These are phyloP conservation scores for Dioscorea alata DNA, from an alignment of 106 monocot species.

Conservation along the genomic window DNA sequence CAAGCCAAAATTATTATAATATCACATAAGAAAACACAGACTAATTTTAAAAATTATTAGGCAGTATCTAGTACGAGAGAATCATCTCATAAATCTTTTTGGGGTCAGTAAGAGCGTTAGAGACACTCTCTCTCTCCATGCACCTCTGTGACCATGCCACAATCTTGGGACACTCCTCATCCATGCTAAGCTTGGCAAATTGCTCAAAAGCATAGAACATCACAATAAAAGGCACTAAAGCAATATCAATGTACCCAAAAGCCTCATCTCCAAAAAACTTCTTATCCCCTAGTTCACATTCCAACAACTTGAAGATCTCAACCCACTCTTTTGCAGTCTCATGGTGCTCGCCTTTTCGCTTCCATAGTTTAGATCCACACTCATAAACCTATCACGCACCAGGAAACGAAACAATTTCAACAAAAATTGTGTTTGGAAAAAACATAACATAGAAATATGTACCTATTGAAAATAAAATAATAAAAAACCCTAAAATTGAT, in stretches of 20 bases:
- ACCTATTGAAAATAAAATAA: no score
- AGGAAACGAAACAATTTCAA: no score
- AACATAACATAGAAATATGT: no score
- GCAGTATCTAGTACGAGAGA: no score
- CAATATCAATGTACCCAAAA: conserved; percentile 36
- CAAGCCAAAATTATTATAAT: no score
- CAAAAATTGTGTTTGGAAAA: conserved; percentile 6
- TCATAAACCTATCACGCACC: conserved; percentile 7
- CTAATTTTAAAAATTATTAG: no score
- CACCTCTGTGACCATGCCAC: conserved; percentile 32
- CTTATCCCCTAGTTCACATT: conserved; percentile 28
- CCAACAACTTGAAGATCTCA: conserved; percentile 20
- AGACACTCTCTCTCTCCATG: conserved; percentile 34
- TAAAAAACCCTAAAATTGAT: no score
- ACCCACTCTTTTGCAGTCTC: conserved; percentile 20
- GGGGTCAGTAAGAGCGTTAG: conserved; percentile 13
- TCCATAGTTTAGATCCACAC: conserved; percentile 11
- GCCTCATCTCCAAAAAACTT: conserved; percentile 22
- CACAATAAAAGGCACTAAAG: conserved; percentile 15
- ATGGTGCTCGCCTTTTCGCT: conserved; percentile 15
- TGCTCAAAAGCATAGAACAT: conserved; percentile 28
- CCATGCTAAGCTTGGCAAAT: conserved; percentile 13
- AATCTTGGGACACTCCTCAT: conserved; percentile 25
- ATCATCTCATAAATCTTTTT: conserved; percentile 10
- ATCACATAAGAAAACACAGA: no score